Conservation (phyloP, 768 basidiomycete genomes). For the Leccinum subtestaceum region DNA sequence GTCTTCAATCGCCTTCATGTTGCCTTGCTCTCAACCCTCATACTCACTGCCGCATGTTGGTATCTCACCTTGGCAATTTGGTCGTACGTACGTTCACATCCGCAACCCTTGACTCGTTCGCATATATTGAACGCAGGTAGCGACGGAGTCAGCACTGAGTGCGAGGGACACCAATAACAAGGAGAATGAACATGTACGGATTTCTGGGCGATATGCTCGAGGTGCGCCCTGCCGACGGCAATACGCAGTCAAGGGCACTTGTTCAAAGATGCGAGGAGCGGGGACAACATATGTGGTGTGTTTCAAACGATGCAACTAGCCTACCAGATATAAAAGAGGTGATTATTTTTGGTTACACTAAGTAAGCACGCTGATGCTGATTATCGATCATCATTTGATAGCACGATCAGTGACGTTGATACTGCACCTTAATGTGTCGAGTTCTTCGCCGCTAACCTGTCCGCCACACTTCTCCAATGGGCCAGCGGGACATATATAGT, state of each 20-base stretch:
- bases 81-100: background rate
- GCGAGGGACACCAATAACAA: background rate
- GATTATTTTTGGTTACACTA: background rate
- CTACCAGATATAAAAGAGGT: background rate
- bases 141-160: background rate
- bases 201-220: too few relatives aligned
- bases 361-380: background rate
- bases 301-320: background rate
- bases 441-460: background rate
- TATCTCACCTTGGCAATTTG: background rate
- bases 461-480: background rate
- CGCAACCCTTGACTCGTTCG: background rate
- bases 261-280: too few relatives aligned
- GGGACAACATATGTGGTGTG: background rate
- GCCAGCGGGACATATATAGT: background rate
- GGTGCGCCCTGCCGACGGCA: background rate
- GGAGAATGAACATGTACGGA: background rate
- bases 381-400: background rate
- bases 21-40: background rate
- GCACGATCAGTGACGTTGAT: background rate
- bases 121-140: background rate
- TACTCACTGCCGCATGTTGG: background rate
- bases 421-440: background rate
- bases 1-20: background rate
- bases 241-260: background rate